Conservation (phyloP, 164 flowering plant species). For the Stephania cephalantha region DNA sequence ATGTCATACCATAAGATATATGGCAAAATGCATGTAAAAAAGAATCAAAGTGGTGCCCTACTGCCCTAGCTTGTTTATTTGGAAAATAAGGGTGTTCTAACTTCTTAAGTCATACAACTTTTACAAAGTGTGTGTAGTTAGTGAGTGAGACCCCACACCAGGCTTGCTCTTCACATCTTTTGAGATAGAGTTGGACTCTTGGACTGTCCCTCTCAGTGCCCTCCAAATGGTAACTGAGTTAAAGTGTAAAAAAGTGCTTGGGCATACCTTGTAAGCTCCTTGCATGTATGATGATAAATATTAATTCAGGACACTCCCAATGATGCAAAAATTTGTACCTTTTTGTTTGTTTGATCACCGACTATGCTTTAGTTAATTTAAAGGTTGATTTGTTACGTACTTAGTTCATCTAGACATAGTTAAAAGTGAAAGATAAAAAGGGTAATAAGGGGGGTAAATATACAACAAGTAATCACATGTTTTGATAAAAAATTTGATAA, state of each 20-base stretch:
- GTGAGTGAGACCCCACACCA: conserved; percentile 1
- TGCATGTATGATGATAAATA: background rate
- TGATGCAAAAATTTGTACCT: background rate
- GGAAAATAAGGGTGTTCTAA: background rate
- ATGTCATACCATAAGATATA: no score
- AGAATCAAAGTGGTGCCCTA: background rate
- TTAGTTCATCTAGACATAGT: background rate
- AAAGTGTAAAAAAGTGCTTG: background rate
- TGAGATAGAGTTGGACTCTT: conserved; percentile 14
- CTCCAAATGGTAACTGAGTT: background rate
- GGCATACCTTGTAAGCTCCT: background rate
- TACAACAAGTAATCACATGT: background rate
- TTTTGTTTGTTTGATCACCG: background rate
- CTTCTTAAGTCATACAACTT: background rate
- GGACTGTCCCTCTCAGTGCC: conserved; percentile 5
- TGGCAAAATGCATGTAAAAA: background rate
- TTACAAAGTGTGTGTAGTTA: background rate
- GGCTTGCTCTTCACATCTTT: conserved; percentile 29
- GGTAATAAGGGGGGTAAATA: background rate
- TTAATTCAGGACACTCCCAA: conserved; percentile 2
- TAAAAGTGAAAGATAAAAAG: background rate
- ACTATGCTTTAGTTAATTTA: background rate
- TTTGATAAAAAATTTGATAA: background rate
- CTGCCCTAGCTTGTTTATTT: background rate
- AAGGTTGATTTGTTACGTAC: background rate